Conservation (phyloP, 2,329 filamentous ascomycete species). For the Calonectria pseudoreteaudii region DNA sequence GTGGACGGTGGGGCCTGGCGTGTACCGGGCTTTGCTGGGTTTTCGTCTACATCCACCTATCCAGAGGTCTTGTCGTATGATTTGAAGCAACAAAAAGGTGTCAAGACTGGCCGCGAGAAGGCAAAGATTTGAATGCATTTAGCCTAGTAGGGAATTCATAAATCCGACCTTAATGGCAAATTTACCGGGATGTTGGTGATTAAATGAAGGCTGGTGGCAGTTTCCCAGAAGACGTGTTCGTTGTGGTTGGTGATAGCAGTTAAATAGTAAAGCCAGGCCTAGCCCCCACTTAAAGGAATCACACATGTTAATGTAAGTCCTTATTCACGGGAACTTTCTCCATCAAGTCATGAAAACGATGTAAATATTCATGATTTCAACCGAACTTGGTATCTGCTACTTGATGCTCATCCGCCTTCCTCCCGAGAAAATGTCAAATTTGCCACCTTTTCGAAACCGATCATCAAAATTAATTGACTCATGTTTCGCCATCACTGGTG, state of each 20-base stretch:
- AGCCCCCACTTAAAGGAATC: background rate
- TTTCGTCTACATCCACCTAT: background rate
- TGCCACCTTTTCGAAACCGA: background rate
- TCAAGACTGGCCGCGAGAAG: background rate
- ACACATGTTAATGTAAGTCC: background rate
- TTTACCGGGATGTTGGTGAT: background rate
- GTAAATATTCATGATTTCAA: background rate
- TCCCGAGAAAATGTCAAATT: background rate
- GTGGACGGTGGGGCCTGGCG: slow-evolving; percentile 4
- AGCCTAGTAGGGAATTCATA: background rate
- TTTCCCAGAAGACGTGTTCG: background rate
- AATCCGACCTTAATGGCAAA: background rate
- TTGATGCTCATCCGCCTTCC: background rate
- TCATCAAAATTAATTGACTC: background rate
- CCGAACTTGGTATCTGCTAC: background rate
- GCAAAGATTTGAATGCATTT: background rate
- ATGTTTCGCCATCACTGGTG: background rate
- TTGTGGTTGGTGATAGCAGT: background rate
- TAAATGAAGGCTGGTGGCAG: background rate
- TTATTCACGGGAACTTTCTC: background rate
- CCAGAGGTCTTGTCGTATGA: background rate
- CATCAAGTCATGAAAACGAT: fast-evolving
- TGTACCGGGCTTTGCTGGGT: background rate
- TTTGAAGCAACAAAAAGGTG: background rate
- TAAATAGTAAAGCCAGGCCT: background rate